These are phyloP conservation scores for Chaetomidium leptoderma DNA, from an alignment of 495 filamentous ascomycete genomes.

Conservation along the genomic window DNA sequence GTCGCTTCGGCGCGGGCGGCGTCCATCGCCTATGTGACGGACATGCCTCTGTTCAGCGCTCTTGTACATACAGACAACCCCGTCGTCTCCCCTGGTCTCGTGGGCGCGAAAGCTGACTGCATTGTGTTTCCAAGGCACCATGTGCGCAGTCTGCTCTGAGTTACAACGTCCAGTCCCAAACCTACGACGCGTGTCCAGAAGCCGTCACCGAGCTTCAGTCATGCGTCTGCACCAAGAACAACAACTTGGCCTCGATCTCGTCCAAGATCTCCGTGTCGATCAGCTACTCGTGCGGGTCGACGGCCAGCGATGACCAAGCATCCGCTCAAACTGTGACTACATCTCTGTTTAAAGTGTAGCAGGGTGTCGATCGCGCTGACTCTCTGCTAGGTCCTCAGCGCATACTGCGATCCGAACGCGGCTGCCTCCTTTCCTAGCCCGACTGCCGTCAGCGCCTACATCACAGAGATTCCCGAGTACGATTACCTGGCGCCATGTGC, in stretches of 20 bases:
- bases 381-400: constrained; percentile 25
- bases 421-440: constrained; percentile 36
- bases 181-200: constrained; percentile 39
- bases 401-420: constrained; percentile 45
- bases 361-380: constrained; percentile 3
- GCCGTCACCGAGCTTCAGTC: constrained; percentile 40
- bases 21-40: constrained; percentile 41
- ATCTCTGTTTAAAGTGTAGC: background rate
- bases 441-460: constrained; percentile 37
- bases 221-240: constrained; percentile 49
- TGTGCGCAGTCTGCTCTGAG: constrained; percentile 42
- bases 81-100: background rate
- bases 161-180: constrained; percentile 39
- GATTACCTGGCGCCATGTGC: constrained; percentile 45
- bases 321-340: constrained; percentile 39
- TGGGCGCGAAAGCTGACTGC: background rate
- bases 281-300: constrained; percentile 38
- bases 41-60: constrained; percentile 38
- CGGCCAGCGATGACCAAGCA: constrained; percentile 43
- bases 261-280: constrained; percentile 36
- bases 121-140: constrained; percentile 36
- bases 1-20: constrained; percentile 11
- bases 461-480: constrained; percentile 46
- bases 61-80: constrained; percentile 31
- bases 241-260: constrained; percentile 40